Conservation (phyloP, 352 stramenopile species). For the Lagenidium giganteum region DNA sequence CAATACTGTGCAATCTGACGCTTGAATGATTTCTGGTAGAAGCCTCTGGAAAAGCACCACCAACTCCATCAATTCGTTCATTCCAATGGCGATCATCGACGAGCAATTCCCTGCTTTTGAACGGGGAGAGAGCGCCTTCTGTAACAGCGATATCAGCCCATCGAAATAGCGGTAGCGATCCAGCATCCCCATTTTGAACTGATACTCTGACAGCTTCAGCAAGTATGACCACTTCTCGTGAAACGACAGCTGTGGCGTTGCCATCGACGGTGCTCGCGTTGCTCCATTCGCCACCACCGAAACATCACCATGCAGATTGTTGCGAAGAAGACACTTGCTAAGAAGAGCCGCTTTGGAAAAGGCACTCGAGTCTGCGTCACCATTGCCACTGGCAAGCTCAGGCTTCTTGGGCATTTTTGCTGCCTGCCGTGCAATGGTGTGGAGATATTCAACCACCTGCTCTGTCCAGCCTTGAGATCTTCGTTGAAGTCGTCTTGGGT, state of each 20-base stretch:
- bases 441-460: conserved; percentile 71
- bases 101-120: conserved; percentile 26
- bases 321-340: conserved; percentile 8
- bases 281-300: conserved; percentile 3
- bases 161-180: conserved; percentile 78
- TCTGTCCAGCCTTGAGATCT: conserved; percentile 77
- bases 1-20: conserved; percentile 42
- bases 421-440: conserved; percentile 53
- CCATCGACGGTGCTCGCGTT: conserved; percentile 1
- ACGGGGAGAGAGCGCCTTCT: conserved; percentile 71
- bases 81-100: conserved; percentile 44
- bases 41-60: conserved; percentile 66
- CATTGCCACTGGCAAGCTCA: conserved; percentile 9
- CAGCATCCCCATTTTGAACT: conserved; percentile 74
- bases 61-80: conserved; percentile 78
- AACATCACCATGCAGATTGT: conserved; percentile 29
- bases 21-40: conserved; percentile 62
- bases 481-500: conserved; percentile 59
- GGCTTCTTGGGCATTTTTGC: conserved; percentile 18
- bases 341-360: neutral
- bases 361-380: neutral
- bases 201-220: conserved; percentile 75
- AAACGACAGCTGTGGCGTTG: conserved; percentile 30
- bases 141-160: conserved; percentile 65
- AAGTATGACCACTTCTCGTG: conserved; percentile 83